Conservation (phyloP, 2,329 filamentous ascomycete species). For the Cladosporium sp. region DNA sequence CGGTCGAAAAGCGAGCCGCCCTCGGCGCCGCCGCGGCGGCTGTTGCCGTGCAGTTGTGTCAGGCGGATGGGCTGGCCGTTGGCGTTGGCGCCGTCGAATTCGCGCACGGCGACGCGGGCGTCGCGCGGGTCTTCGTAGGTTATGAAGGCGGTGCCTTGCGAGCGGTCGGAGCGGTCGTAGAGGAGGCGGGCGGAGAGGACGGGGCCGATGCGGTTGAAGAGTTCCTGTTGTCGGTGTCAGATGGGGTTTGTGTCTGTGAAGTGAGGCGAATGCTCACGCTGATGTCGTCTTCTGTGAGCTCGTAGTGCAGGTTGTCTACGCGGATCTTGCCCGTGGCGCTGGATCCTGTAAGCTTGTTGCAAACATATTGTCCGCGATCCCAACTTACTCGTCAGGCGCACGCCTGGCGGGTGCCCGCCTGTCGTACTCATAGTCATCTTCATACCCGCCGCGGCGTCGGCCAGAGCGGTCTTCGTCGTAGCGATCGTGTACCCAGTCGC, state of each 20-base stretch:
- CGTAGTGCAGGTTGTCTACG: conserved; percentile 88
- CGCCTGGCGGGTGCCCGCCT: conserved; percentile 3
- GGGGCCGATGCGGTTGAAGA: conserved; percentile 73
- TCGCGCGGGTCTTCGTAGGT: conserved; percentile 68
- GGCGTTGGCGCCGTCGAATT: conserved; percentile 86
- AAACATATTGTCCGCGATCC: neutral
- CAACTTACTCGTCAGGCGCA: conserved; percentile 6
- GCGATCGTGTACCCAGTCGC: conserved; percentile 77
- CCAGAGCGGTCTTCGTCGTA: conserved; percentile 29
- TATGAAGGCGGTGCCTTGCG: conserved; percentile 76
- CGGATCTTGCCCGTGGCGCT: conserved; percentile 53
- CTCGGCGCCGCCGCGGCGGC: conserved; percentile 26
- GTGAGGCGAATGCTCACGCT: conserved; percentile 48
- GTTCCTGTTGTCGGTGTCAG: conserved; percentile 49
- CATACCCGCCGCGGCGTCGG: conserved; percentile 1
- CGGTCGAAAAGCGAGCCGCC: conserved; percentile 38
- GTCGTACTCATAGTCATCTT: conserved; percentile 5
- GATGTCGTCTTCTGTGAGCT: conserved; percentile 77
- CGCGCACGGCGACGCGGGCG: conserved; percentile 65
- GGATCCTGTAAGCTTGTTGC: neutral
- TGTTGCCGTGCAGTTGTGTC: conserved; percentile 51
- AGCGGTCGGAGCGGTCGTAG: conserved; percentile 85
- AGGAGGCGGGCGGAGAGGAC: conserved; percentile 62
- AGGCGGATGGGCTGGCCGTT: conserved; percentile 74
- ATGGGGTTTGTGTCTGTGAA: neutral